Evolutionary conservation across 179 eudicot genomes (phyloP).

Genomic region (Heliamphora ciliata): DNA sequence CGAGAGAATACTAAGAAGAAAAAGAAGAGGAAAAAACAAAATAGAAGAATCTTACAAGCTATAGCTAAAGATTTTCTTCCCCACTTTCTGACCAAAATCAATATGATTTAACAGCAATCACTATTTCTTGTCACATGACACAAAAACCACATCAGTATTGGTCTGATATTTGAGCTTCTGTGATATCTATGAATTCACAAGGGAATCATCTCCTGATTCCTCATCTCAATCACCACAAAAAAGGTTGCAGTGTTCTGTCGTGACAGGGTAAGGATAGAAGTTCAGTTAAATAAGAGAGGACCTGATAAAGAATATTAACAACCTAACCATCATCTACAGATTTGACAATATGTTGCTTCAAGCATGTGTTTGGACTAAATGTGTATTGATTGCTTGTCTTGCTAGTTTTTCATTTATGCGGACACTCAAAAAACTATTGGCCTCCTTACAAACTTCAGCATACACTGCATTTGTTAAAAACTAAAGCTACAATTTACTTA

Average conservation of each 20-base stretch:
- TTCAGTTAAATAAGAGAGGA: too few relatives aligned
- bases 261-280: neutral
- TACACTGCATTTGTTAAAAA: too few relatives aligned
- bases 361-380: neutral
- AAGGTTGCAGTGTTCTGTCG: neutral
- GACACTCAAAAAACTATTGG: neutral
- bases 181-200: too few relatives aligned
- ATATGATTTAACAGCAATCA: too few relatives aligned
- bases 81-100: too few relatives aligned
- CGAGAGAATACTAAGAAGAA: too few relatives aligned
- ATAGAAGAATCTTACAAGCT: too few relatives aligned
- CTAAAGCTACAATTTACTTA: neutral
- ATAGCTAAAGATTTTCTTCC: too few relatives aligned
- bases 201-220: neutral
- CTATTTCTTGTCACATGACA: too few relatives aligned
- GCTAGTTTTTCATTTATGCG: neutral
- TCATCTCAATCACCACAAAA: neutral
- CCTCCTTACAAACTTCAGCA: neutral
- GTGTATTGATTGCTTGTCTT: neutral
- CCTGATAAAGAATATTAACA: neutral
- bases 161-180: too few relatives aligned
- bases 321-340: neutral
- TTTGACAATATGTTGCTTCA: neutral
- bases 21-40: too few relatives aligned
- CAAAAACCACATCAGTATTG: too few relatives aligned